Evolutionary conservation across 2,329 filamentous ascomycete genomes (phyloP).

Genomic region (Helminthosporium solani): DNA sequence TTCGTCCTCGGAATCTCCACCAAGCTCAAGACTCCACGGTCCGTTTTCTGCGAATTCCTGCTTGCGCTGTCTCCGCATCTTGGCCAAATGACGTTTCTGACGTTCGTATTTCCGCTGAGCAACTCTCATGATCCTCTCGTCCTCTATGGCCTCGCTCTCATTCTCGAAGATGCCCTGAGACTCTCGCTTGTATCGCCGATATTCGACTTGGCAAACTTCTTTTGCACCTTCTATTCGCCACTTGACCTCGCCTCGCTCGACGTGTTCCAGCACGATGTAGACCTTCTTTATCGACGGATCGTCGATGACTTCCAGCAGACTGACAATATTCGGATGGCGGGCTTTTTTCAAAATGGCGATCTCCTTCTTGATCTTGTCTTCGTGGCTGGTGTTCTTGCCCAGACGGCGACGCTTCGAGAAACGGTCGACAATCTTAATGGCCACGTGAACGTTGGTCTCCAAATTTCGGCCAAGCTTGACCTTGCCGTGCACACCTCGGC

Average conservation of each 20-base stretch:
- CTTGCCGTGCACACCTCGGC: constrained; percentile 93
- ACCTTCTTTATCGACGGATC: constrained; percentile 96
- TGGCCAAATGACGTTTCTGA: constrained; percentile 42
- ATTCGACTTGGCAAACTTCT: constrained; percentile 81
- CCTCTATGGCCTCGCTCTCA: constrained; percentile 45
- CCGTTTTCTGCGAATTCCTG: constrained; percentile 52
- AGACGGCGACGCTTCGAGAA: constrained; percentile 91
- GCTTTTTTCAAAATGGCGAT: constrained; percentile 99
- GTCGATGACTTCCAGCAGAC: constrained; percentile 93
- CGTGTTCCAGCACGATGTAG: constrained; percentile 95
- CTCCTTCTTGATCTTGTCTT: constrained; percentile 88
- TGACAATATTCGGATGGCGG: constrained; percentile 94
- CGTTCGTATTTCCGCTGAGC: constrained; percentile 46
- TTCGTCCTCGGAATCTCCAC: constrained; percentile 60
- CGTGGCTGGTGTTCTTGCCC: constrained; percentile 69
- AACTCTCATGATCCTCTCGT: constrained; percentile 43
- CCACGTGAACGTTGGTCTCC: constrained; percentile 74
- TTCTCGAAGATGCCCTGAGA: constrained; percentile 52
- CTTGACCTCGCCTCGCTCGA: constrained; percentile 88
- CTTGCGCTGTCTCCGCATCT: constrained; percentile 39
- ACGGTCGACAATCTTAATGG: constrained; percentile 97
- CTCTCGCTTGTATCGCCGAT: constrained; percentile 74
- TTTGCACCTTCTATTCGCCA: constrained; percentile 89
- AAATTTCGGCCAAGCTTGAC: constrained; percentile 90
- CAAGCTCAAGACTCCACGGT: constrained; percentile 84